Evolutionary conservation across 495 filamentous ascomycete genomes (phyloP), one percentile per base, ranked within the genome.

Genomic region (Tuber borchii): DNA sequence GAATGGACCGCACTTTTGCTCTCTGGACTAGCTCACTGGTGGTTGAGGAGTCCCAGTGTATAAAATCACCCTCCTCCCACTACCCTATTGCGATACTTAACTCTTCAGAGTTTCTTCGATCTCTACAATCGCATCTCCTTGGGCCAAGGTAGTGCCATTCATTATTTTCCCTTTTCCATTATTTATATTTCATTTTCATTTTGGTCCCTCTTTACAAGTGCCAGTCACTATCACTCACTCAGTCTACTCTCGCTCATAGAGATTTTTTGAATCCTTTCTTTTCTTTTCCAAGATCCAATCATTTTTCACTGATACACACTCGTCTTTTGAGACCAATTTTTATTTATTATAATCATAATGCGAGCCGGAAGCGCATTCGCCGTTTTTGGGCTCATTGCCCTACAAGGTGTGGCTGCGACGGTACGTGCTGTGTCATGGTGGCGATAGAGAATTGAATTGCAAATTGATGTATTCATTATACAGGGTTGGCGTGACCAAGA

Each of bases 401-500:
- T 80, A 39, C 78, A 74, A 44, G 78, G 78, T 68, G 78, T 80
- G 31, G 68, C 78, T 68, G 78, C 78, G 69, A 78, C 61, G 69
- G 78, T 79, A 73, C 70, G 70, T 37, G 2, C 46, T 61, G 45
- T 40, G 48, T 22, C 61, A 2, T 34, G n/a, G 31, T 69, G 42
- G 1, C 2, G 42, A 34, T 73, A 19, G 22, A 39, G 42, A 26
- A 17, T 31, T 39, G 56, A 34, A 17, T 34, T 65, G 56, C 34
- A 17, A 34, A 17, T 26, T 65, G 31, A 65, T 65, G 14, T 7
- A 65, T 65, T 34, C 12, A 71, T 69, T 72, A 71, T 75, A 12
- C 40, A 79, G 78, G 73, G 78, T 73, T 94, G 92, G 88, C 84
- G 85, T 81, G 85, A 87, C 75, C 87, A 89, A 72, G 83, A 86